Percentiles rank a stretch among this genome's conserved stretches.
Conservation (phyloP, 2,329 filamentous ascomycete species). For the Eutypella sp. region DNA sequence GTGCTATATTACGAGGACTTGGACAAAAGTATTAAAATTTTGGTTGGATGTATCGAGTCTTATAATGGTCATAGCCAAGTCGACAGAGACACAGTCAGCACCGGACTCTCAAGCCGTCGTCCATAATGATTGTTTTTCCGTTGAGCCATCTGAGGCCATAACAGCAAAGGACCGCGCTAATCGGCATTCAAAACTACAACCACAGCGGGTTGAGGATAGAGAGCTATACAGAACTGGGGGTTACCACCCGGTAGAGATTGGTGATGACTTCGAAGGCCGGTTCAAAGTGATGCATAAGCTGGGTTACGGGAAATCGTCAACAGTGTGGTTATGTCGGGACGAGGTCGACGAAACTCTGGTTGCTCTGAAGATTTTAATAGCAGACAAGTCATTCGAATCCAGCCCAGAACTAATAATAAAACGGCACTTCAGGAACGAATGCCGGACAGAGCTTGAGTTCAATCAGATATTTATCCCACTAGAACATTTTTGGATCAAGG, state of each 20-base stretch:
- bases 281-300: neutral
- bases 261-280: neutral
- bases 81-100: too few species aligned
- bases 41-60: too few species aligned
- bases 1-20: too few species aligned
- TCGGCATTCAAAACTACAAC: neutral
- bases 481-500: constrained; percentile 6
- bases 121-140: neutral
- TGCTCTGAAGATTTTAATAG: neutral
- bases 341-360: neutral
- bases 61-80: too few species aligned
- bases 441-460: neutral
- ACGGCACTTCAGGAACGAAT: neutral
- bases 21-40: too few species aligned
- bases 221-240: neutral
- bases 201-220: neutral
- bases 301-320: neutral
- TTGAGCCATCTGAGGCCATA: neutral
- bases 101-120: too few species aligned
- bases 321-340: neutral
- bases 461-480: constrained; percentile 3
- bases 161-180: neutral
- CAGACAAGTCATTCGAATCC: neutral
- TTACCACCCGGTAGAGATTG: neutral
- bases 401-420: neutral